phyloP scores from a whole-genome alignment of 176 grass and related monocot species.

The Bothriochloa decipiens region DNA sequence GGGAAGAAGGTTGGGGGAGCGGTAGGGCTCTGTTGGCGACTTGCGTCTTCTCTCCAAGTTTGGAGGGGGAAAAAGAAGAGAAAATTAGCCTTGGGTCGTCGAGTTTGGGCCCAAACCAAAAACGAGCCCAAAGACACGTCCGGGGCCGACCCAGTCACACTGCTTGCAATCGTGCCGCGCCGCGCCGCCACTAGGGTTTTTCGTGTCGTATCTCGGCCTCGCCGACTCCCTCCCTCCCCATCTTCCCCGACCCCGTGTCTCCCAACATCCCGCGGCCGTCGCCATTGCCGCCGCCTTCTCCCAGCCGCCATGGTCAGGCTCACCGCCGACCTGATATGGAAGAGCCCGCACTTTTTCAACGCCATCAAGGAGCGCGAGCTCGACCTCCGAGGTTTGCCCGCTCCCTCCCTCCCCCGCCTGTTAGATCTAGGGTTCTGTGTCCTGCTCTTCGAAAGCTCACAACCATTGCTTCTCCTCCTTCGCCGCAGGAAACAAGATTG shows the following conservation, averaged over 20 bases:
- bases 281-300: neutral
- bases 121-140: neutral
- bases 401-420: neutral
- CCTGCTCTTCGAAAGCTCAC: neutral
- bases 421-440: conserved; percentile 45
- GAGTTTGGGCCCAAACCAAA: neutral
- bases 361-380: conserved; percentile 91
- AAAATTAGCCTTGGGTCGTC: neutral
- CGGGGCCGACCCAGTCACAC: neutral
- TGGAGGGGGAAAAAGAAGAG: neutral
- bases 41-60: no score
- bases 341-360: conserved; percentile 99
- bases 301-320: conserved; percentile 78
- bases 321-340: conserved; percentile 94
- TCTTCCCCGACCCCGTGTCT: neutral
- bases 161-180: neutral
- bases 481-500: conserved; percentile 86
- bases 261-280: neutral
- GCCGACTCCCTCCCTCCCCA: neutral
- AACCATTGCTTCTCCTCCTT: neutral
- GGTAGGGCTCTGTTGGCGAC: neutral
- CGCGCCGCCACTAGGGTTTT: conserved; percentile 28
- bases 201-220: conserved; percentile 12
- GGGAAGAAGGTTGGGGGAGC: neutral
- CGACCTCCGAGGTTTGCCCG: conserved; percentile 68